Evolutionary conservation across 371 early-diverging fungal species (phyloP), one percentile per base, ranked within the genome.

Genomic region (Mortierella sp.): DNA sequence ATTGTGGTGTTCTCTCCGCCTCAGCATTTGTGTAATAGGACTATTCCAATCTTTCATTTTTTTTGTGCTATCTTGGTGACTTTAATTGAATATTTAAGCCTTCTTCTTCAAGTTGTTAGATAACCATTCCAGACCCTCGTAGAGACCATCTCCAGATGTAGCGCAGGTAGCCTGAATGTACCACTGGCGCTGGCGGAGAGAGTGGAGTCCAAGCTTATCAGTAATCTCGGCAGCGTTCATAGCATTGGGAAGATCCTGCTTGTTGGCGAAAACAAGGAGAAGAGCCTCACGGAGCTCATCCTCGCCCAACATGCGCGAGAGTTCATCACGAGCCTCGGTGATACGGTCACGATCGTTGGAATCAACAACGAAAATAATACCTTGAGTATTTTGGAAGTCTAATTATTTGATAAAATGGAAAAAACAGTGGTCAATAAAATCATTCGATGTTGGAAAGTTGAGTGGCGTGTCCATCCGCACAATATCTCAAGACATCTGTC

Each of bases 331-430:
- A 40, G 99, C 96, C 77, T 96, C 93, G 68, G 74, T 84, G 83
- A 96, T 93, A 86, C 97, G 94, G 58, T 96, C 94, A 64, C 91
- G 91, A 86, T 98, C 98, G 80, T 93, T 94, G 81, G 94, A 93
- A 82, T 98, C 99, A 53, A 98, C 94, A 34, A 98, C 96, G 82
- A 95, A 98, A 74, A 98, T 95, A 66, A 98, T 93, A 37, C 94
- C 96, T 84, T 94, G 93, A 32, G 95, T 95, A 84, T 94, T 94
- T 83, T 93, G 92, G 88, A 91, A 95, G 78, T 95, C 90, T 86
- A 87, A 34, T 22, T 3, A 23, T 35, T 9, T 42, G 12, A 61
- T 4, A 43, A 2, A 17, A 59, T 56, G 42, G 31, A 51, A 55
- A 37, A 64, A 42, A 32, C 53, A 49, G 35, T 43, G 54, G 65